Evolutionary conservation across 1,284 basidiomycete genomes (phyloP), one percentile per base, ranked within the genome.

Genomic region (Golubevia pallescens): DNA sequence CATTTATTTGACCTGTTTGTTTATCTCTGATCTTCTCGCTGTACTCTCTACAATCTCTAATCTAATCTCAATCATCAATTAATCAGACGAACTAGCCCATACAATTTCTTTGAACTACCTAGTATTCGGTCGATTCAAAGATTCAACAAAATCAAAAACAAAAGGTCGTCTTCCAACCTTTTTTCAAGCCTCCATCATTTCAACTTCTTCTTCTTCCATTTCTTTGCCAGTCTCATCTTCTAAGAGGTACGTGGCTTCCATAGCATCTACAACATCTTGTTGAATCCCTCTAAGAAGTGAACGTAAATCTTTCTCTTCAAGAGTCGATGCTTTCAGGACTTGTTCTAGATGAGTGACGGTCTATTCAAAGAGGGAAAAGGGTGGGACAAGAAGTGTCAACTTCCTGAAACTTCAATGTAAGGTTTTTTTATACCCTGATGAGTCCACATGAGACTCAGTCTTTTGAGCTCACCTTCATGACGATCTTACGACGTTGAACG

Each of bases 401-500:
- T n/a, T n/a, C n/a, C n/a, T n/a, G n/a, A n/a, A n/a, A n/a, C n/a
- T n/a, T n/a, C n/a, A n/a, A n/a, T n/a, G n/a, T n/a, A n/a, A n/a
- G n/a, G n/a, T n/a, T n/a, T n/a, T n/a, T n/a, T n/a, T n/a, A n/a
- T n/a, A n/a, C n/a, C n/a, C n/a, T n/a, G n/a, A n/a, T n/a, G n/a
- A n/a, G n/a, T n/a, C n/a, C n/a, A n/a, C n/a, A n/a, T n/a, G n/a
- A 56, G 51, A 60, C 67, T 58, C 71, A 34, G 24, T 58, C 32
- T 72, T 63, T 53, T 60, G 54, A 66, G 68, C 75, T 75, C 87
- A 93, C 92, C 88, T 89, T 87, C 23, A 93, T 86, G 52, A 94
- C 84, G 1, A 90, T 90, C 78, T 91, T 91, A 58, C 93, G 88
- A 61, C 92, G 88, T 21, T 87, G 82, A 0, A 89, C 88, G 63